A percentile compares a stretch with the other conserved stretches of the same genome.
phyloP scores from a whole-genome alignment of 2,329 filamentous ascomycete genomes.

The Orbilia oligospora region DNA sequence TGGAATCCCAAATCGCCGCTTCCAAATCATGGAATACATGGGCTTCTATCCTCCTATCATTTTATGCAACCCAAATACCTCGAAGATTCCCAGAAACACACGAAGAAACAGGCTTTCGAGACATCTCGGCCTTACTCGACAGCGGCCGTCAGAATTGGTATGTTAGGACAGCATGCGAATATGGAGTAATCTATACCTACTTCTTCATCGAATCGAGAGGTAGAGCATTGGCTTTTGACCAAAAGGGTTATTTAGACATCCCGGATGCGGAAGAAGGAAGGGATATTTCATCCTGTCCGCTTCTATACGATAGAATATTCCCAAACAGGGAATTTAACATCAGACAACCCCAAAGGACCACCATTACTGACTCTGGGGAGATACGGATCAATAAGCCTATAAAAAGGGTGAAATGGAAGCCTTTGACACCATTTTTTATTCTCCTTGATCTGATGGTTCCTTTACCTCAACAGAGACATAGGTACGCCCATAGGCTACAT shows the following conservation, averaged over 20 bases:
- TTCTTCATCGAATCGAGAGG: neutral
- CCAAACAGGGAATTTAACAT: neutral
- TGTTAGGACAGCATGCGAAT: neutral
- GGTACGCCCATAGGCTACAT: neutral
- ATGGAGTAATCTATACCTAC: neutral
- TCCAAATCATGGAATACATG: neutral
- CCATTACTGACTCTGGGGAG: neutral
- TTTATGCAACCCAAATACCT: neutral
- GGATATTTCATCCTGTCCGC: conserved; percentile 23
- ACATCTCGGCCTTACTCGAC: neutral
- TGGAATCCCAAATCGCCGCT: conserved; percentile 8
- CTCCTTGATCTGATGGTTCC: neutral
- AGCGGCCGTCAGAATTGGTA: neutral
- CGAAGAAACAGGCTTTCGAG: neutral
- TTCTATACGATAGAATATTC: conserved; percentile 26
- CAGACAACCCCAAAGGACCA: neutral
- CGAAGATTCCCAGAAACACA: neutral
- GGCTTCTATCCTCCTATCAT: neutral
- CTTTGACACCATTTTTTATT: neutral
- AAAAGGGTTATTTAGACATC: neutral
- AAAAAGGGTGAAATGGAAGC: neutral
- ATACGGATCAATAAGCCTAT: neutral
- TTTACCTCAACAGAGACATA: no score
- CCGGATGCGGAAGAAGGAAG: neutral
- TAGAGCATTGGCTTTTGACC: neutral